These are phyloP conservation scores for Leccinum huronense DNA, from an alignment of 1,284 basidiomycete genomes.

Conservation along the genomic window DNA sequence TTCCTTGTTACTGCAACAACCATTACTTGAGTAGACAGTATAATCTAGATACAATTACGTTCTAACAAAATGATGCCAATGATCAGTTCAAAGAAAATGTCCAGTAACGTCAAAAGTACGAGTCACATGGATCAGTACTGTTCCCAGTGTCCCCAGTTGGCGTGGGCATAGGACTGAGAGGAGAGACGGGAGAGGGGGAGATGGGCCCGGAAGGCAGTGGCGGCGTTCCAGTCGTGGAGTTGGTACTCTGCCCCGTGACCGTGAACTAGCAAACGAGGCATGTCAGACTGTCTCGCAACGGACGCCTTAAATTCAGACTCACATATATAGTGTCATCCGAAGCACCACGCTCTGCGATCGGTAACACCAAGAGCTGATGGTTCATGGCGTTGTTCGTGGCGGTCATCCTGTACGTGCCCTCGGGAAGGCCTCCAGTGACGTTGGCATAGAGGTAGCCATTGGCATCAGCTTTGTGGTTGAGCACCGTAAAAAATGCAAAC, in stretches of 20 bases:
- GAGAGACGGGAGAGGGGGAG: background rate
- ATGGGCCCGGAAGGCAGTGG: background rate
- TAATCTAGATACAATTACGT: constrained; percentile 12
- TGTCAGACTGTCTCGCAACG: constrained; percentile 9
- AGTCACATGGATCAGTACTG: constrained; percentile 6
- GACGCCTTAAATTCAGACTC: constrained; percentile 24
- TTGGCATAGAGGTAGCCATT: constrained; percentile 52
- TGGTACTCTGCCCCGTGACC: constrained; percentile 28
- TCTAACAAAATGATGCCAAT: constrained; percentile 4
- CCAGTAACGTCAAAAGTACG: background rate
- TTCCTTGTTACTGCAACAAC: constrained; percentile 14
- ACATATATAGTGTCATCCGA: constrained; percentile 66
- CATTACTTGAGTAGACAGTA: background rate
- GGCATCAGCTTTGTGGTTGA: constrained; percentile 46
- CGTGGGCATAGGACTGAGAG: constrained; percentile 6
- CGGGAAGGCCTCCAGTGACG: constrained; percentile 58
- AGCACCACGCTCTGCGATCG: constrained; percentile 57
- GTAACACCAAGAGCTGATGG: constrained; percentile 58
- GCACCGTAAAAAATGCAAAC: constrained; percentile 71
- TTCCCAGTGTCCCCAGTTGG: constrained; percentile 7
- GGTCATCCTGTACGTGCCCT: constrained; percentile 56
- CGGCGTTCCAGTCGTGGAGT: background rate
- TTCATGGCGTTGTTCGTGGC: constrained; percentile 55
- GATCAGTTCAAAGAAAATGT: background rate
- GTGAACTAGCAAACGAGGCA: constrained; percentile 43